These are phyloP conservation scores for Talaromyces nanjingensis DNA, from an alignment of 495 filamentous ascomycete species.

Conservation along the genomic window DNA sequence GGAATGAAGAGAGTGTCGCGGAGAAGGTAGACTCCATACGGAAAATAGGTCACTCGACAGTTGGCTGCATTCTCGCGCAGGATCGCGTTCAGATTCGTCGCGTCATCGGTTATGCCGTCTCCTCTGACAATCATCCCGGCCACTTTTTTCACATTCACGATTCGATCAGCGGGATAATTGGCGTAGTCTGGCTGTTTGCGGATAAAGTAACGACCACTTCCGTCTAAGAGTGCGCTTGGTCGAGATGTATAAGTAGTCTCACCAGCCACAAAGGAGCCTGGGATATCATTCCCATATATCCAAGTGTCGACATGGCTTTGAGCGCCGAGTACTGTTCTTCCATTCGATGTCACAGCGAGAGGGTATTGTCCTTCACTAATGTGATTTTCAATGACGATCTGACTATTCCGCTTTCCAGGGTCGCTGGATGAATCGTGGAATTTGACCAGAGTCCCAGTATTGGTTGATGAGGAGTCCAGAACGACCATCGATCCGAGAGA, in stretches of 20 bases:
- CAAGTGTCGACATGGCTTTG: slow-evolving; percentile 36
- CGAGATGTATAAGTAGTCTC: slow-evolving; percentile 29
- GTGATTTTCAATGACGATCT: slow-evolving; percentile 32
- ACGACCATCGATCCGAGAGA: slow-evolving; percentile 46
- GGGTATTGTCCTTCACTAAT: slow-evolving; percentile 19
- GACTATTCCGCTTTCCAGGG: slow-evolving; percentile 24
- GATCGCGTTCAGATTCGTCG: slow-evolving; percentile 33
- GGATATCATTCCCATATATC: slow-evolving; percentile 32
- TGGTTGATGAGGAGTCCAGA: slow-evolving; percentile 32
- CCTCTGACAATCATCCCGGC: slow-evolving; percentile 12
- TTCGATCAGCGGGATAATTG: slow-evolving; percentile 18
- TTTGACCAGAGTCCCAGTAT: slow-evolving; percentile 43
- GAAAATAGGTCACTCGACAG: slow-evolving; percentile 47
- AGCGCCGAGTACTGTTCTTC: slow-evolving; percentile 37
- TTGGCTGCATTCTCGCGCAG: slow-evolving; percentile 28
- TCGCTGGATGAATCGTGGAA: slow-evolving; percentile 37
- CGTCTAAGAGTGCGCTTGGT: slow-evolving; percentile 28
- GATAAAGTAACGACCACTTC: slow-evolving; percentile 38
- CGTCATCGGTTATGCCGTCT: slow-evolving; percentile 16
- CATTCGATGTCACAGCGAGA: slow-evolving; percentile 26
- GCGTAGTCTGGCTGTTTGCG: slow-evolving; percentile 50
- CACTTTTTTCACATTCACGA: slow-evolving; percentile 34
- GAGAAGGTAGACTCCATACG: slow-evolving; percentile 48
- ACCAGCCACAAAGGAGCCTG: slow-evolving; percentile 25
- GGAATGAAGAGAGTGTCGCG: slow-evolving; percentile 47